phyloP scores from a whole-genome alignment of 441 rosid genomes.

The Brassica hybrid region DNA sequence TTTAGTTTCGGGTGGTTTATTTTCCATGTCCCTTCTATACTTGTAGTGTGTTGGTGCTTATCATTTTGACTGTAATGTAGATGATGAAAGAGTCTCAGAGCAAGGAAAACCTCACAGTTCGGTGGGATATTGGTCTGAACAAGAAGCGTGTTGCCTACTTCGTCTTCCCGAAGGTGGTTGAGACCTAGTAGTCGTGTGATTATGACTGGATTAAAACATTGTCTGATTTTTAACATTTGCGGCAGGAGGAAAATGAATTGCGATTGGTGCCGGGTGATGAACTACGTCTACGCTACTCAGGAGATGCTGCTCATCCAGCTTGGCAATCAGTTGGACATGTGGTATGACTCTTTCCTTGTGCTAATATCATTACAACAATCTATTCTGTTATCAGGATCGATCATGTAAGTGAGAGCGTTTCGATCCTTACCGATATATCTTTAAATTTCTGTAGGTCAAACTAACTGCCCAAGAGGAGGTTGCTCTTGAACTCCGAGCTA shows the following conservation, averaged over 20 bases:
- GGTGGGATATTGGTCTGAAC: constrained; percentile 99
- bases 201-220: constrained; percentile 24
- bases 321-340: constrained; percentile 99
- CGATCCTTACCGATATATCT: constrained; percentile 11
- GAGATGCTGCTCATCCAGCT: constrained; percentile 96
- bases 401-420: constrained; percentile 9
- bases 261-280: constrained; percentile 99
- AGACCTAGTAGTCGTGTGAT: constrained; percentile 9
- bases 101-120: constrained; percentile 94
- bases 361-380: constrained; percentile 13
- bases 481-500: constrained; percentile 97
- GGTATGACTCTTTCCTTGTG: constrained; percentile 57
- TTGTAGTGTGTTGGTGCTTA: constrained; percentile 28
- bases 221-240: constrained; percentile 35
- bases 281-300: constrained; percentile 90
- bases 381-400: constrained; percentile 14
- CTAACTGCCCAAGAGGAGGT: constrained; percentile 99
- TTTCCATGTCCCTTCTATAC: neutral
- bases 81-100: constrained; percentile 99
- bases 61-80: constrained; percentile 48
- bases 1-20: too few species aligned
- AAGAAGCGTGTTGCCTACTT: constrained; percentile 97
- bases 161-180: constrained; percentile 90
- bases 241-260: constrained; percentile 95
- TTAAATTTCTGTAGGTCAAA: constrained; percentile 67